Conservation (phyloP, 345 rosid genomes). For the Aquilaria malaccensis region DNA sequence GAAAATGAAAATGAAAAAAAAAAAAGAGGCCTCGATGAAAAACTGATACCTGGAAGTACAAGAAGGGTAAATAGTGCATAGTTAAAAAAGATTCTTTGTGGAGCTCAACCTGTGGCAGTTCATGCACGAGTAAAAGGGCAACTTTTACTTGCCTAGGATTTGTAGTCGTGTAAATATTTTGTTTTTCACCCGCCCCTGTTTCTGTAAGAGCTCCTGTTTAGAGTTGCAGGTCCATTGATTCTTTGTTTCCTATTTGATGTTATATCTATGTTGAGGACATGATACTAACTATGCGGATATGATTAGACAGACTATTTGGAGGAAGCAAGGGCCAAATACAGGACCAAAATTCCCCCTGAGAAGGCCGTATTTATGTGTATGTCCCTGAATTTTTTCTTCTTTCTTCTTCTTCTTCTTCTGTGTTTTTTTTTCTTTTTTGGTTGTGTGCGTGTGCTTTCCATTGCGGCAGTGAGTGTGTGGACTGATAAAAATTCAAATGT, state of each 20-base stretch:
- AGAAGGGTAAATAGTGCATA: conserved; percentile 43
- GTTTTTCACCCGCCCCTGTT: neutral
- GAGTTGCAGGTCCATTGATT: conserved; percentile 32
- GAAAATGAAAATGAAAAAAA: too few species aligned
- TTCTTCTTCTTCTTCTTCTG: too few species aligned
- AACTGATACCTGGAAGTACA: conserved; percentile 12
- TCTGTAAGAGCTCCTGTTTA: conserved; percentile 29
- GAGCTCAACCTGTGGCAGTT: conserved; percentile 23
- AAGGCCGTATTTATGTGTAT: too few species aligned
- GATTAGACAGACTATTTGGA: conserved; percentile 9
- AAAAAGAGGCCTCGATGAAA: conserved; percentile 8
- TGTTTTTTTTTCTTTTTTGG: too few species aligned
- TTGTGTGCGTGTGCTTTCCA: too few species aligned
- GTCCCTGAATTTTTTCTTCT: too few species aligned
- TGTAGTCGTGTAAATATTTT: conserved; percentile 35
- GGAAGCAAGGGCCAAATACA: conserved; percentile 5
- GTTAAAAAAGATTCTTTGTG: conserved; percentile 25
- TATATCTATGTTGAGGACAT: conserved; percentile 15
- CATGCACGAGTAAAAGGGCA: conserved; percentile 3
- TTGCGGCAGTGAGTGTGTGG: too few species aligned
- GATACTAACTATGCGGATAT: neutral
- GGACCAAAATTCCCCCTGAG: conserved; percentile 13
- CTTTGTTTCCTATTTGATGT: conserved; percentile 24
- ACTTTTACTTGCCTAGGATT: conserved; percentile 3
- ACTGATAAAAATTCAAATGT: too few species aligned